Base-by-base conservation (phyloP, 192 early-diverging fungal genomes). In the Chytriomyces confervae region DNA sequence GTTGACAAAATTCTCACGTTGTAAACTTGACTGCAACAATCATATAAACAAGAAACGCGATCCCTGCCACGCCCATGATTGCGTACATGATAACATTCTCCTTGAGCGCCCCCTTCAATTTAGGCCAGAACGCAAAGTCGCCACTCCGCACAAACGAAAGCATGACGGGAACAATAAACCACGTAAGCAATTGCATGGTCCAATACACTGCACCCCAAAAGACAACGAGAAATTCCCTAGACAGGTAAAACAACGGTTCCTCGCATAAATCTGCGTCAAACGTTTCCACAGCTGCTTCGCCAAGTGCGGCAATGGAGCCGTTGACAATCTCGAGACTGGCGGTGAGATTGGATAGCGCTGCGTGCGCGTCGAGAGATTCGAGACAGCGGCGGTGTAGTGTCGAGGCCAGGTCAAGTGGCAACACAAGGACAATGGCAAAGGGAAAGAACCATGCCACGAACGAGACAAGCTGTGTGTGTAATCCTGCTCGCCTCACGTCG, bases 131-230 rank as follows among this genome's bases (percentile, higher is more conserved):
- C 13, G 88, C 86, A 74, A 97, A 97, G 11, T 94, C 92, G 53
- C 97, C 97, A 24, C 93, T 92, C 46, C 94, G 90, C n/a, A 93
- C 57, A 61, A 50, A 64, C 45, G 69, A 69, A 16, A 72, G 68
- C 60, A 72, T 82, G 0, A 79, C 49, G 43, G 77, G 77, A 3
- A 79, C 69, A 18, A 72, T 69, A 71, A 85, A 93, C 96, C 95
- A 96, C 64, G 94, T 95, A 72, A 96, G 82, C 51, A 86, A 83
- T 80, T 96, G 97, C 79, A 92, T 91, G 49, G 90, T 91, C 97
- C 97, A 98, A 83, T 98, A 98, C 49, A 95, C 86, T 0, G 86
- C 81, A 50, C 89, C 77, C 97, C 97, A 98, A 62, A 95, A 92
- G 7, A 85, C 85, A 9, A 86, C 84, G 24, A 96, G 87, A 72